Conservation (phyloP, 2,329 filamentous ascomycete genomes). For the Rhynchosporium graminicola region DNA sequence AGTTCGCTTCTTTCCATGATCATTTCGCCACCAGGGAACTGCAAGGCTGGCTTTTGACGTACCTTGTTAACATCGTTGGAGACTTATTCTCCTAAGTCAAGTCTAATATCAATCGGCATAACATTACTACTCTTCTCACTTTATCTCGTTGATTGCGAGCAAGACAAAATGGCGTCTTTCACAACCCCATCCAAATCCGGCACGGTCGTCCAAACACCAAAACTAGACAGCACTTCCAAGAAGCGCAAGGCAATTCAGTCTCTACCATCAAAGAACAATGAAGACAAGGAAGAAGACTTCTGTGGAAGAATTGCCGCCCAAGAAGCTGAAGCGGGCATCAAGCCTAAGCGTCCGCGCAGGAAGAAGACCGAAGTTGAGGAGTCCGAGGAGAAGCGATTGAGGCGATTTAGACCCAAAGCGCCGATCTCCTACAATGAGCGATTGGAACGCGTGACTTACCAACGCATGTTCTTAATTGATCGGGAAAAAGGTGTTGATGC, state of each 20-base stretch:
- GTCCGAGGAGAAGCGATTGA: constrained; percentile 44
- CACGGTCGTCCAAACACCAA: not conserved
- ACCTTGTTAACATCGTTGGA: not conserved
- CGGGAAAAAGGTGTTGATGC: constrained; percentile 43
- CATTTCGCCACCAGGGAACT: not conserved
- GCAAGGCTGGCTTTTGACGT: not conserved
- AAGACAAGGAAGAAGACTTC: constrained; percentile 18
- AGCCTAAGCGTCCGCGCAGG: constrained; percentile 25
- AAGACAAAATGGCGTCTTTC: not conserved
- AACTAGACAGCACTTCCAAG: constrained; percentile 10
- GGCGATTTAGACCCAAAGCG: constrained; percentile 45
- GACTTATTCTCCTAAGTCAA: too few species aligned
- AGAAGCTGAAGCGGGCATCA: constrained; percentile 23
- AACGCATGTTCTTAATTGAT: constrained; percentile 59
- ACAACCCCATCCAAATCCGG: not conserved
- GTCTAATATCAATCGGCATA: too few species aligned
- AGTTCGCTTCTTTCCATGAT: too few species aligned
- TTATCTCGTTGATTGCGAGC: not conserved
- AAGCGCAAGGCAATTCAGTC: constrained; percentile 24
- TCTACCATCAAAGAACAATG: constrained; percentile 20
- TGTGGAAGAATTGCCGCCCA: constrained; percentile 12
- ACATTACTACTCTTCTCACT: not conserved
- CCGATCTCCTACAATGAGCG: constrained; percentile 50
- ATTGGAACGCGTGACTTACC: constrained; percentile 50
- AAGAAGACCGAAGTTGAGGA: constrained; percentile 23